Evolutionary conservation across 768 basidiomycete genomes (phyloP).

Genomic region (Russula vinacea): DNA sequence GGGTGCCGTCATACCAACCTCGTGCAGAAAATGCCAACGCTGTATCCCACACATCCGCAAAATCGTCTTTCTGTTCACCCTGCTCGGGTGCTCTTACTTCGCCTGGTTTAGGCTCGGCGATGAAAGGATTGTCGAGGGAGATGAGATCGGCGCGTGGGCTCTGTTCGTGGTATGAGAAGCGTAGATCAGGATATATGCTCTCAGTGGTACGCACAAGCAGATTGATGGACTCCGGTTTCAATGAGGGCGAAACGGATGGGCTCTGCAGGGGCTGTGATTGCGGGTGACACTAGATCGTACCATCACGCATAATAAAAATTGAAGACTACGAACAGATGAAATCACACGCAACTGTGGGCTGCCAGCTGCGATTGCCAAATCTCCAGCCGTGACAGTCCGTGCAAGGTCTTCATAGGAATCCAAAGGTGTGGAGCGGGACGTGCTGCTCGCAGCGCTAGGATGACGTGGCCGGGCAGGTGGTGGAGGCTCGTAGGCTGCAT

Average conservation of each 20-base stretch:
- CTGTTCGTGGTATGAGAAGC: constrained; percentile 31
- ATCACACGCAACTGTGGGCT: constrained; percentile 26
- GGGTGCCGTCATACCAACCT: constrained; percentile 65
- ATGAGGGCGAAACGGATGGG: constrained; percentile 17
- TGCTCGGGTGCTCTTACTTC: constrained; percentile 13
- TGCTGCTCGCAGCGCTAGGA: constrained; percentile 37
- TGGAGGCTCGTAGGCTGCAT: constrained; percentile 67
- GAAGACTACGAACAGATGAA: constrained; percentile 23
- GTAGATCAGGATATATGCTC: neutral
- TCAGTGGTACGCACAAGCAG: neutral
- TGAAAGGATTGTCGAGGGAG: constrained; percentile 68
- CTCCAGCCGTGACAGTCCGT: constrained; percentile 29
- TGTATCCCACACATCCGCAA: constrained; percentile 56
- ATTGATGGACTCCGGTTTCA: constrained; percentile 1
- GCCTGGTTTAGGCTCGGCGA: constrained; percentile 41
- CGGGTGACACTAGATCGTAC: neutral
- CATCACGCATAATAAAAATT: neutral
- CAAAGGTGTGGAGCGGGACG: constrained; percentile 37
- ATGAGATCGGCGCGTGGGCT: constrained; percentile 56
- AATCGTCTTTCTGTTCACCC: constrained; percentile 39
- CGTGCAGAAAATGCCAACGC: constrained; percentile 44
- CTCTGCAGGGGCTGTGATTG: constrained; percentile 2
- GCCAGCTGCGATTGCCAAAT: constrained; percentile 30
- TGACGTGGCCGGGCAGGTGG: constrained; percentile 40
- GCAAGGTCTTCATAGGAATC: constrained; percentile 37